Conservation (phyloP, 2,329 filamentous ascomycete genomes). For the Exophiala spinifera region DNA sequence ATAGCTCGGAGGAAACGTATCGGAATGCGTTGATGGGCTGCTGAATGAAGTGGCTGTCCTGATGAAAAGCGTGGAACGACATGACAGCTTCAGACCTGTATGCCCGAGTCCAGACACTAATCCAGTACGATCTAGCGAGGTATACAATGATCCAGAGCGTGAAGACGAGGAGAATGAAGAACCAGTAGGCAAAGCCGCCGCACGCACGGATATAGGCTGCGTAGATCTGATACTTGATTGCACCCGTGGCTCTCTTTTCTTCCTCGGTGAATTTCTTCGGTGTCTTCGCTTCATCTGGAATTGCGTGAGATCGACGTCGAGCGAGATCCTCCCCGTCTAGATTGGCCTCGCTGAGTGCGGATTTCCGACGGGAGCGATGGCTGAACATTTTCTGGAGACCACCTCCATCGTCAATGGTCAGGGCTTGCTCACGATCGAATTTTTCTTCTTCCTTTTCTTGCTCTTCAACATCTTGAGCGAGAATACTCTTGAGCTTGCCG, state of each 20-base stretch:
- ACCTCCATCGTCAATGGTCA: constrained; percentile 38
- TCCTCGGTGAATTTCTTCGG: constrained; percentile 73
- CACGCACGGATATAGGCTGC: constrained; percentile 63
- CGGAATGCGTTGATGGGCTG: constrained; percentile 21
- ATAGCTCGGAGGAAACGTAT: constrained; percentile 18
- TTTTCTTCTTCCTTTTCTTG: constrained; percentile 46
- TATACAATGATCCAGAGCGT: constrained; percentile 23
- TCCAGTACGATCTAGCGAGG: constrained; percentile 43
- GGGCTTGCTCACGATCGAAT: constrained; percentile 35
- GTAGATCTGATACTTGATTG: constrained; percentile 67
- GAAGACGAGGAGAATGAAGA: constrained; percentile 24
- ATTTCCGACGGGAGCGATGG: constrained; percentile 23
- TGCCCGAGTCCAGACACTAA: constrained; percentile 46
- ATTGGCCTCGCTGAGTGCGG: constrained; percentile 12
- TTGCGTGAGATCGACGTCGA: constrained; percentile 18
- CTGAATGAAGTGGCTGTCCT: constrained; percentile 9
- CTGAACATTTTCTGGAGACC: constrained; percentile 48
- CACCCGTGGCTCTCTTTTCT: constrained; percentile 67
- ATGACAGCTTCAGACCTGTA: constrained; percentile 30
- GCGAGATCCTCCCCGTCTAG: constrained; percentile 8
- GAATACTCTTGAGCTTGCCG: constrained; percentile 43
- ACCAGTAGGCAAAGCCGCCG: constrained; percentile 51
- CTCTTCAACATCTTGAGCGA: constrained; percentile 41
- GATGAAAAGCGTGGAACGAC: not conserved
- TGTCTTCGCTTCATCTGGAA: constrained; percentile 40